Evolutionary conservation across 2,329 filamentous ascomycete species (phyloP).

Genomic region (Colletotrichum karsti): DNA sequence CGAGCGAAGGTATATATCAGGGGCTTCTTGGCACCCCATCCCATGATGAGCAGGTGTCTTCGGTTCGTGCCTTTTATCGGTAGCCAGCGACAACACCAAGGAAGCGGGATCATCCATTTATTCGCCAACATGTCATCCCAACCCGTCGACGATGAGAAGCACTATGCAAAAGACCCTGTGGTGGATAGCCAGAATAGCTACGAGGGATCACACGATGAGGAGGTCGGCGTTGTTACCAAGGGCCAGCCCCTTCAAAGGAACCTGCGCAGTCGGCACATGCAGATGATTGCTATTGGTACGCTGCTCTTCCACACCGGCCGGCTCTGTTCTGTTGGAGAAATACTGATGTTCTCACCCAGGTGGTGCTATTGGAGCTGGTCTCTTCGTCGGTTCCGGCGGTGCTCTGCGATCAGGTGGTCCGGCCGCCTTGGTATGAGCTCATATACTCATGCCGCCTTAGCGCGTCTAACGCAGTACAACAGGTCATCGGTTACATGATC

Average conservation of each 20-base stretch:
- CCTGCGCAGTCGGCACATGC: constrained; percentile 64
- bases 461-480: neutral
- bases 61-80: neutral
- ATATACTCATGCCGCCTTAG: too few species aligned
- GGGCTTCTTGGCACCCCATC: neutral
- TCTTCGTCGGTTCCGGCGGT: constrained; percentile 67
- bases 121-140: constrained; percentile 17
- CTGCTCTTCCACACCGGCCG: neutral
- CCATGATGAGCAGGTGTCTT: neutral
- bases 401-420: constrained; percentile 60
- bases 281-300: constrained; percentile 68
- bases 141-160: constrained; percentile 22
- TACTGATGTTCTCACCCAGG: constrained; percentile 51
- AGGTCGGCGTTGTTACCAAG: constrained; percentile 39
- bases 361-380: constrained; percentile 70
- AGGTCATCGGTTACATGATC: constrained; percentile 59
- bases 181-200: constrained; percentile 1
- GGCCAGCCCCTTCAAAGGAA: constrained; percentile 38
- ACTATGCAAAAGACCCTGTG: constrained; percentile 2
- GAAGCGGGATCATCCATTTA: neutral
- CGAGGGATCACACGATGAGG: constrained; percentile 40
- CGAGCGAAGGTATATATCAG: constrained; percentile 5
- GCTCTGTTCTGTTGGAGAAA: constrained; percentile 29
- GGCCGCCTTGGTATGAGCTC: constrained; percentile 49
- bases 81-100: neutral